A percentile compares a stretch with the other conserved stretches of the same genome.
These are phyloP conservation scores for Quercus robur DNA, from an alignment of 306 rosid genomes.

Conservation along the genomic window DNA sequence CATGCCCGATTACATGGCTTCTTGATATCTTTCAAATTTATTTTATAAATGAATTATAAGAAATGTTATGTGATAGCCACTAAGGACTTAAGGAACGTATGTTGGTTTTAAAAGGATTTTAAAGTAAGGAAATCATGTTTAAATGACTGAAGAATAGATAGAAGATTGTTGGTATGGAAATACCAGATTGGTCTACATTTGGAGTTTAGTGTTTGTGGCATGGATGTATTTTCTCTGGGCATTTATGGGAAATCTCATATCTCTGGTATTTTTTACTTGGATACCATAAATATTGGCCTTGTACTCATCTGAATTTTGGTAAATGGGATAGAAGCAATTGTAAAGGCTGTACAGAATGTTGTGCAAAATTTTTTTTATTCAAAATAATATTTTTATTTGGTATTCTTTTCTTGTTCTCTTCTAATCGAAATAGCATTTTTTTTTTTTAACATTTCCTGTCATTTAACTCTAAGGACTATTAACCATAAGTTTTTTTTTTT, in stretches of 20 bases:
- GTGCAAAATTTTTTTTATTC: not conserved
- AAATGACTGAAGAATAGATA: not conserved
- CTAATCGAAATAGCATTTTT: not conserved
- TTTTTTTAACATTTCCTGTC: not conserved
- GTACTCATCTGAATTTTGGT: not conserved
- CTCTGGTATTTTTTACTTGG: not conserved
- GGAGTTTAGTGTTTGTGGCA: not conserved
- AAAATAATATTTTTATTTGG: not conserved
- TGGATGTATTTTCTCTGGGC: not conserved
- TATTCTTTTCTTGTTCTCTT: not conserved
- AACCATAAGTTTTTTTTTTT: not conserved
- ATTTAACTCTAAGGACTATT: not conserved
- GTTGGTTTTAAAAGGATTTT: not conserved
- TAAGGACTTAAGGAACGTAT: not conserved
- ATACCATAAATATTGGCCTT: not conserved
- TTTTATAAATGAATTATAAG: not conserved
- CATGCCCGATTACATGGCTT: not conserved
- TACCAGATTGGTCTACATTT: not conserved
- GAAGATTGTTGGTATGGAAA: not conserved
- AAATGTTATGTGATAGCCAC: not conserved
- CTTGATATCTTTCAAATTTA: not conserved
- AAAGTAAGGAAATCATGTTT: not conserved
- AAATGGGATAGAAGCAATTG: not conserved
- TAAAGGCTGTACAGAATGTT: not conserved
- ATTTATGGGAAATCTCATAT: not conserved